Base-by-base conservation (phyloP, 2,329 filamentous ascomycete species). In the Tetracladium maxilliforme region DNA sequence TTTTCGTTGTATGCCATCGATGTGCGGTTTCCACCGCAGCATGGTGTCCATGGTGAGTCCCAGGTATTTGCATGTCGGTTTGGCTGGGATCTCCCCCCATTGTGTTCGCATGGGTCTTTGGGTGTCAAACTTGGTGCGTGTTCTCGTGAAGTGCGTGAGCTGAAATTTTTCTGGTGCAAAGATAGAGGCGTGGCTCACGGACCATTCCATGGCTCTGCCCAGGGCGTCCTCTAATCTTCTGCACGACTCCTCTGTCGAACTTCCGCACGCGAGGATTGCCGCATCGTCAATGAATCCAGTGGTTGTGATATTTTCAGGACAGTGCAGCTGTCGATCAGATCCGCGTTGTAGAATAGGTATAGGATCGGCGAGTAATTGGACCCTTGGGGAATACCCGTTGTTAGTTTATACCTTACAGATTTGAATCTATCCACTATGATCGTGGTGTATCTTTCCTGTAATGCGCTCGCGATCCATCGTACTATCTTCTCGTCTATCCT, bases 281-380 rank as follows among this genome's bases (percentile, higher is more conserved):
- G 14, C 14, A 15, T 24, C 23, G 15, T 24, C 23, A 16, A 15
- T 10, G 14, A 24, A 24, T 10, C 23, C 23, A 28, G 23, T 30
- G 6, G 28, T 30, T 26, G 11, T 17, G 18, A 23, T 38, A 19
- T 21, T 30, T 25, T n/a, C n/a, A n/a, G n/a, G n/a, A 29, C 6
- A 17, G 33, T 33, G 22, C 27, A 37, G 25, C 22, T 24, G 15
- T 44, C 37, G 27, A 48, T 29, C 2, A 48, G 37, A 25, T 44
- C 29, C 4, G 33, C 35, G 16, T 44, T 47, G 28, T 45, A 48
- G 38, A 44, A 44, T 19, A 48, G 32, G 33, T 39, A 47, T 14
- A 48, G 36, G 15, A 48, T 44, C 16, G 38, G 43, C 12, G 33
- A 47, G 2, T 47, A 36, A 13, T 33, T 40, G 11, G 35, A 47